phyloP scores from a whole-genome alignment of 768 basidiomycete species.

The Leucocoprinus birnbaumii region DNA sequence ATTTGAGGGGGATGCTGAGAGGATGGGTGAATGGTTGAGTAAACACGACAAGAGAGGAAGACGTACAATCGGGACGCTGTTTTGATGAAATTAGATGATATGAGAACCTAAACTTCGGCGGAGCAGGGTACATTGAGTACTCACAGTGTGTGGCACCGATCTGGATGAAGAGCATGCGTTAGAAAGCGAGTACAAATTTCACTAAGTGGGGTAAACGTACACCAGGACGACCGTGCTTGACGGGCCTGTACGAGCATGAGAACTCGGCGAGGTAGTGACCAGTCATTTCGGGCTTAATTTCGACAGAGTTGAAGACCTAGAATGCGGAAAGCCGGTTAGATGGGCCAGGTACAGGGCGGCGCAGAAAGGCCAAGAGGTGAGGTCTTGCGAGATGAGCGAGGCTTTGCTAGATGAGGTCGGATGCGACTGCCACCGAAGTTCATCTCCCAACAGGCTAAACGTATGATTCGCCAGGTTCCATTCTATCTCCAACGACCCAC shows the following conservation, averaged over 20 bases:
- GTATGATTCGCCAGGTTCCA: not conserved
- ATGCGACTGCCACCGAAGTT: too few species aligned
- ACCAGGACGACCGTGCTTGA: slow-evolving; percentile 99
- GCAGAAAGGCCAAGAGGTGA: not conserved
- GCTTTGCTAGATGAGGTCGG: too few species aligned
- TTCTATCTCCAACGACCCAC: not conserved
- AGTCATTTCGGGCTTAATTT: slow-evolving; percentile 99
- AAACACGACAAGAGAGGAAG: not conserved
- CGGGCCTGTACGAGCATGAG: slow-evolving; percentile 96
- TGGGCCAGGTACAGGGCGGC: not conserved
- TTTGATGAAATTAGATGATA: slow-evolving; percentile 5
- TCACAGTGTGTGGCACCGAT: slow-evolving; percentile 90
- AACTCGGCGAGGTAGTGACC: slow-evolving; percentile 99
- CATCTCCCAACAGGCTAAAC: slow-evolving; percentile 3
- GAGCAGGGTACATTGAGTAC: slow-evolving; percentile 23
- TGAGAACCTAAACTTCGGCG: slow-evolving; percentile 11
- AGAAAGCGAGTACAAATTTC: not conserved
- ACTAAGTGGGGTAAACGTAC: slow-evolving; percentile 46
- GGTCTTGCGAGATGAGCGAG: not conserved
- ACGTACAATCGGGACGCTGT: slow-evolving; percentile 76
- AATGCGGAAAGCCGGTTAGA: not conserved
- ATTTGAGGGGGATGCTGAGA: slow-evolving; percentile 92
- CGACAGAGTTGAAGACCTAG: slow-evolving; percentile 91
- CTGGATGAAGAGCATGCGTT: slow-evolving; percentile 32
- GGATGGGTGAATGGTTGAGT: slow-evolving; percentile 15